phyloP scores from a whole-genome alignment of 495 filamentous ascomycete genomes.

The Talaromyces nanjingensis region DNA sequence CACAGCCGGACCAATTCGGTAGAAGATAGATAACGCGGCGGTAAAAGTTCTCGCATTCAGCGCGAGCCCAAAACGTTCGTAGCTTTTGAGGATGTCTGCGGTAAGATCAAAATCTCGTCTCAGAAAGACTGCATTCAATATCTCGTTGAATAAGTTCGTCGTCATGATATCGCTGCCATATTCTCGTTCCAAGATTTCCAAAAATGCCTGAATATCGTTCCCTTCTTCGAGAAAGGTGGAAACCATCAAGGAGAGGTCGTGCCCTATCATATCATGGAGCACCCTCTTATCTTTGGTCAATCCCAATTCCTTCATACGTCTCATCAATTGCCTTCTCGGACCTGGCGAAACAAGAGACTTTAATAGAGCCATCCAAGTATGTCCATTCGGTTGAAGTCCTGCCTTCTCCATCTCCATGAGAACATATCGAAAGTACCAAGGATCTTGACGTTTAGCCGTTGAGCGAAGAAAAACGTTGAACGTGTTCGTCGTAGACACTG shows the following conservation, averaged over 20 bases:
- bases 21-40: neutral
- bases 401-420: slow-evolving; percentile 26
- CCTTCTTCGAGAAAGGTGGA: slow-evolving; percentile 27
- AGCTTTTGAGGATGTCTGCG: neutral
- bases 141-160: slow-evolving; percentile 24
- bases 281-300: slow-evolving; percentile 18
- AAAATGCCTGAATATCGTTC: slow-evolving; percentile 25
- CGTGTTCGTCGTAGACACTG: slow-evolving; percentile 32
- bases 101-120: neutral
- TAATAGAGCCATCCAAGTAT: slow-evolving; percentile 39
- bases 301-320: slow-evolving; percentile 28
- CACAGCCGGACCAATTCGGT: neutral
- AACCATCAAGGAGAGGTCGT: slow-evolving; percentile 27
- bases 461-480: slow-evolving; percentile 38
- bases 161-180: slow-evolving; percentile 29
- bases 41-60: neutral
- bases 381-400: slow-evolving; percentile 30
- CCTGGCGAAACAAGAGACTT: slow-evolving; percentile 23
- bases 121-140: slow-evolving; percentile 20
- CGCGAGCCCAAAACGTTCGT: neutral
- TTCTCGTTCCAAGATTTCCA: slow-evolving; percentile 23
- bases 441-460: slow-evolving; percentile 29
- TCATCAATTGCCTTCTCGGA: slow-evolving; percentile 25
- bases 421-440: slow-evolving; percentile 23
- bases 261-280: slow-evolving; percentile 20